Evolutionary conservation across 306 rosid species (phyloP), one percentile per base, ranked within the genome.

Genomic region (Ceratonia siliqua): DNA sequence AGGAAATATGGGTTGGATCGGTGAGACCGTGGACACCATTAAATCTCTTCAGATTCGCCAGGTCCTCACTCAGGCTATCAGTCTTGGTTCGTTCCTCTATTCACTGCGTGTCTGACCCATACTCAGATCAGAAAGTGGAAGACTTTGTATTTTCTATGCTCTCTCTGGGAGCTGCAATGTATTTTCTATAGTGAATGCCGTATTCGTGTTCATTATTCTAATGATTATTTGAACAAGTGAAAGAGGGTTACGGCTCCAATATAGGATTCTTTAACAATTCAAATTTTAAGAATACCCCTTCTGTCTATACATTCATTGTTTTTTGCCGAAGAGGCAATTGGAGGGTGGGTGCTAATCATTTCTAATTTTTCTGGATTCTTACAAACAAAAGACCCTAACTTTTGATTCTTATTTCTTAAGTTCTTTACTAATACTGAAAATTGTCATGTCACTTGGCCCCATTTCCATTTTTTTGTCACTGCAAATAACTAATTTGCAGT

Each of bases 41-140:
- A 92, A 89, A 82, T 92, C 96, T 74, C 71, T 92, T 72, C 97
- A 92, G 97, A 86, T 92, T 87, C 96, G 97, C 20, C 97, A 92
- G 84, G 86, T 86, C 33, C 88, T 92, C 68, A 81, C 90, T 10
- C 97, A 92, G 75, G 91, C 66, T 52, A 82, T 92, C 83, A 92
- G 96, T 80, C 97, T 92, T 8, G 97, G 97, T 92, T 74, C 42
- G 93, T 80, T 78, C 53, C 33, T 61, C 45, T 57, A 28, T 21
- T 45, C n/a, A 25, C 63, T 25, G 3, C 20, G 49, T 43, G 14
- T 20, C 9, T 45, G 52, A 49, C 7, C 42, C 7, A 20, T 3
- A 8, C 14, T 8, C 24, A 43, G 25, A 35, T 2, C 11, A 41
- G 33, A 9, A 14, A 5, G 5, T 21, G 33, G 1, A n/a, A 1